phyloP scores from a whole-genome alignment of 495 filamentous ascomycete genomes.

The Talaromyces thailandensis region DNA sequence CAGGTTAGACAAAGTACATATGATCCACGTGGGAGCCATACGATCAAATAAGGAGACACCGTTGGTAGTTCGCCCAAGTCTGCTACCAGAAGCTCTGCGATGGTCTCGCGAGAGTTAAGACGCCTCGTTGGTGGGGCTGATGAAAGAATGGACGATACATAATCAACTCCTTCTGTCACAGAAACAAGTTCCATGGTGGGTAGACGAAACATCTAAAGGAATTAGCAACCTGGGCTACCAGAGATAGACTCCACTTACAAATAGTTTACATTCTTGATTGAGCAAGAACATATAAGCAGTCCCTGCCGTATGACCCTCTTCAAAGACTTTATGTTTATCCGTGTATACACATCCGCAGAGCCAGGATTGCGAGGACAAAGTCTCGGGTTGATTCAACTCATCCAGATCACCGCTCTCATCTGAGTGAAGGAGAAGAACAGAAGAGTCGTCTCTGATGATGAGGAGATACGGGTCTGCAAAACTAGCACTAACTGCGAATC shows the following conservation, averaged over 20 bases:
- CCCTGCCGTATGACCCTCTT: constrained; percentile 22
- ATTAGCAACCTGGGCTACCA: neutral
- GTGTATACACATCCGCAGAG: constrained; percentile 70
- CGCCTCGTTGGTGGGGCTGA: constrained; percentile 57
- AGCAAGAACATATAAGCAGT: constrained; percentile 62
- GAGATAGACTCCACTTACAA: constrained; percentile 43
- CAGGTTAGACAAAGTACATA: neutral
- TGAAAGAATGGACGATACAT: constrained; percentile 68
- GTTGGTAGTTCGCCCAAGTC: constrained; percentile 69
- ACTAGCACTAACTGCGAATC: constrained; percentile 68
- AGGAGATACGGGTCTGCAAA: constrained; percentile 85
- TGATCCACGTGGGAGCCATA: constrained; percentile 27
- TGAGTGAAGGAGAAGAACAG: constrained; percentile 62
- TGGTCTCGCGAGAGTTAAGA: constrained; percentile 56
- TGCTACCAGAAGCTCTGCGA: constrained; percentile 72
- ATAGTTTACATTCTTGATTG: constrained; percentile 57
- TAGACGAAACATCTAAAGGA: constrained; percentile 30
- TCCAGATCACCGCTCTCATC: constrained; percentile 79
- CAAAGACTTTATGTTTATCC: constrained; percentile 52
- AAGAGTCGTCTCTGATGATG: constrained; percentile 73
- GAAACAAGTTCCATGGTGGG: constrained; percentile 27
- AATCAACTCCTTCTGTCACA: constrained; percentile 56
- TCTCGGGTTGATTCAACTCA: constrained; percentile 38
- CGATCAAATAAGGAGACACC: constrained; percentile 71
- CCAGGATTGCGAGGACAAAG: constrained; percentile 56